These are phyloP conservation scores for Aphanomyces cochlioides DNA, from an alignment of 352 stramenopile species.

Conservation along the genomic window DNA sequence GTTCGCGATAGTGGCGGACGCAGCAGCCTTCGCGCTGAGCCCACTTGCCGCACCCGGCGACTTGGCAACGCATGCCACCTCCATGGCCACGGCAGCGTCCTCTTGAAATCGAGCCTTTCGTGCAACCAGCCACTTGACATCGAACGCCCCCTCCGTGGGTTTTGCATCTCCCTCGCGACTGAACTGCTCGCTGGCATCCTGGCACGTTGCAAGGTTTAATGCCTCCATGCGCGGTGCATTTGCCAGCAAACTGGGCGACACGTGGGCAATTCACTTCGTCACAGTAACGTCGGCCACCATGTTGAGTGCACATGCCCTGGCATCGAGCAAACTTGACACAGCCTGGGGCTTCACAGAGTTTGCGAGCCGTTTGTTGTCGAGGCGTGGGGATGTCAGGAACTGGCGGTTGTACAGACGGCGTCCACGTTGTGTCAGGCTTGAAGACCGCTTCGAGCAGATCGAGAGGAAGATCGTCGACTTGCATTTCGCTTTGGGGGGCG, in stretches of 20 bases:
- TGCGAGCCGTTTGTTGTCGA: neutral
- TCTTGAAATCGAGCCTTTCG: constrained; percentile 14
- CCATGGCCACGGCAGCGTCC: constrained; percentile 53
- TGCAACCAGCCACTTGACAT: constrained; percentile 19
- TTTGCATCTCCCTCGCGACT: constrained; percentile 26
- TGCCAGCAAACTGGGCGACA: constrained; percentile 33
- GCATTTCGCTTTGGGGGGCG: no score
- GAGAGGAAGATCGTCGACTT: no score
- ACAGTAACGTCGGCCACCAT: constrained; percentile 32
- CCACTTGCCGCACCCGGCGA: constrained; percentile 52
- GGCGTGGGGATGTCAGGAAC: no score
- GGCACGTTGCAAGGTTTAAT: constrained; percentile 17
- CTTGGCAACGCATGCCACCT: constrained; percentile 50
- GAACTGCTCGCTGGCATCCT: constrained; percentile 10
- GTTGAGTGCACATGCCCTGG: constrained; percentile 31
- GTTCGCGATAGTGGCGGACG: constrained; percentile 5
- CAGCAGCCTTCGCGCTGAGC: constrained; percentile 76
- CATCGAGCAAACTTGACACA: constrained; percentile 13
- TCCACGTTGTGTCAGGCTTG: no score
- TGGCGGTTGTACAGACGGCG: no score
- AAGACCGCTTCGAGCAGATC: no score
- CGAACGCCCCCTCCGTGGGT: constrained; percentile 26
- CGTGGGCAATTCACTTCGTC: constrained; percentile 24
- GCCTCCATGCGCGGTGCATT: constrained; percentile 35
- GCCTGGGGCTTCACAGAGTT: constrained; percentile 1